phyloP scores from a whole-genome alignment of 2,329 filamentous ascomycete genomes.

The Aspergillus brasiliensis region DNA sequence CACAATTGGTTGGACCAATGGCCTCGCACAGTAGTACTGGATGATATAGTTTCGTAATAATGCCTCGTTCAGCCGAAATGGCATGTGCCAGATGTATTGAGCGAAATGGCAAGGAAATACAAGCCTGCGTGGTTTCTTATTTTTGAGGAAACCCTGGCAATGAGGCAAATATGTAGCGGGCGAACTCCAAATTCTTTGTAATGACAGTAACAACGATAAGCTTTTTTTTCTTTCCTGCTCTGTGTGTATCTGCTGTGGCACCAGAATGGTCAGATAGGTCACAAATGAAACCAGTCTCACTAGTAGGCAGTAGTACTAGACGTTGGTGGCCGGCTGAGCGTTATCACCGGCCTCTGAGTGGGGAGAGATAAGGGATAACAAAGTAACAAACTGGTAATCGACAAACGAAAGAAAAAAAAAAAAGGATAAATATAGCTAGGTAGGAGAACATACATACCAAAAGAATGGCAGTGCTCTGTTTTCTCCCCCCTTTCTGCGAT shows the following conservation, averaged over 20 bases:
- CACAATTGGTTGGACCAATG: slow-evolving; percentile 20
- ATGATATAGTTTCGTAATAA: slow-evolving; percentile 3
- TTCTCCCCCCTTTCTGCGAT: neutral
- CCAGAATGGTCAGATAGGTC: slow-evolving; percentile 22
- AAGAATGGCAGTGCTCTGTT: neutral
- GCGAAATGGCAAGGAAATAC: slow-evolving; percentile 20
- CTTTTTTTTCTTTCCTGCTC: slow-evolving; percentile 14
- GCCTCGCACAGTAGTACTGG: slow-evolving; percentile 21
- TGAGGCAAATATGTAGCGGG: slow-evolving; percentile 20
- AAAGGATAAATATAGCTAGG: neutral
- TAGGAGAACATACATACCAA: slow-evolving; percentile 11
- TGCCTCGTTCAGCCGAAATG: slow-evolving; percentile 9
- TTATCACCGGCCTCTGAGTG: slow-evolving; percentile 27
- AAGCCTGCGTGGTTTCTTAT: slow-evolving; percentile 15
- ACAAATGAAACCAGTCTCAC: slow-evolving; percentile 22
- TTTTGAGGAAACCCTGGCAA: slow-evolving; percentile 12
- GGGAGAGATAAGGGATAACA: slow-evolving; percentile 29
- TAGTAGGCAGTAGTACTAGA: neutral
- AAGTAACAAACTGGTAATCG: slow-evolving; percentile 5
- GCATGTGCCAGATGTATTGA: slow-evolving; percentile 10
- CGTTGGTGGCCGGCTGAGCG: slow-evolving; percentile 8
- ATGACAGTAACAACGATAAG: slow-evolving; percentile 23
- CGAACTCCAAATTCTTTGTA: slow-evolving; percentile 12
- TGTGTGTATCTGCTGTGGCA: slow-evolving; percentile 19
- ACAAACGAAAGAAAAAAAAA: neutral